Conservation (phyloP, 371 early-diverging fungal genomes). For the Entomophthora muscae region DNA sequence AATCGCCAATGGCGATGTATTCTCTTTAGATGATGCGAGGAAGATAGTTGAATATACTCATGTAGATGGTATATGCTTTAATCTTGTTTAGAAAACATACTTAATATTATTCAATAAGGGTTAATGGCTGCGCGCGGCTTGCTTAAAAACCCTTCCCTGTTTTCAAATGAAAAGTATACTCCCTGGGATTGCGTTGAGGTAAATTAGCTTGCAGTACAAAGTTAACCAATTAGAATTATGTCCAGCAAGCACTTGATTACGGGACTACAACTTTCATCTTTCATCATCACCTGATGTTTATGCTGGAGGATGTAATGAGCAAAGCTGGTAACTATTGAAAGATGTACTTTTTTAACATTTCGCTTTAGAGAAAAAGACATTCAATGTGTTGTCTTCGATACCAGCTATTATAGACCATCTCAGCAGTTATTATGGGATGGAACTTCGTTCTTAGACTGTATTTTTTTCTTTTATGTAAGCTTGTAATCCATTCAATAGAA, state of each 20-base stretch:
- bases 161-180: slow-evolving; percentile 44
- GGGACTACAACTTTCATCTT: slow-evolving; percentile 72
- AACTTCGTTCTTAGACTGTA: too few species aligned
- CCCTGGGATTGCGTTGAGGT: slow-evolving; percentile 56
- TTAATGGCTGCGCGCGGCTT: slow-evolving; percentile 81
- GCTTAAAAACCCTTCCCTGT: slow-evolving; percentile 74
- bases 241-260: slow-evolving; percentile 52
- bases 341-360: neutral
- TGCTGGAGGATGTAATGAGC: slow-evolving; percentile 79
- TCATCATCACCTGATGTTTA: slow-evolving; percentile 88
- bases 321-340: slow-evolving; percentile 26
- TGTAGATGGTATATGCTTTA: neutral
- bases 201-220: neutral
- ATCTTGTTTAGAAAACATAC: too few species aligned
- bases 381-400: slow-evolving; percentile 61
- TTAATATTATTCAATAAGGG: too few species aligned
- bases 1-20: slow-evolving; percentile 65
- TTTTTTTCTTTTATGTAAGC: too few species aligned
- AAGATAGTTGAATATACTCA: slow-evolving; percentile 23
- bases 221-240: slow-evolving; percentile 32
- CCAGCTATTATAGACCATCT: slow-evolving; percentile 73
- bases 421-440: slow-evolving; percentile 48
- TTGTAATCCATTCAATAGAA: too few species aligned
- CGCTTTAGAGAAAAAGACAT: slow-evolving; percentile 51
- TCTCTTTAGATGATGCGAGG: slow-evolving; percentile 44